Conservation (phyloP, 257 asterid genomes). For the Cynanchum wilfordii region DNA sequence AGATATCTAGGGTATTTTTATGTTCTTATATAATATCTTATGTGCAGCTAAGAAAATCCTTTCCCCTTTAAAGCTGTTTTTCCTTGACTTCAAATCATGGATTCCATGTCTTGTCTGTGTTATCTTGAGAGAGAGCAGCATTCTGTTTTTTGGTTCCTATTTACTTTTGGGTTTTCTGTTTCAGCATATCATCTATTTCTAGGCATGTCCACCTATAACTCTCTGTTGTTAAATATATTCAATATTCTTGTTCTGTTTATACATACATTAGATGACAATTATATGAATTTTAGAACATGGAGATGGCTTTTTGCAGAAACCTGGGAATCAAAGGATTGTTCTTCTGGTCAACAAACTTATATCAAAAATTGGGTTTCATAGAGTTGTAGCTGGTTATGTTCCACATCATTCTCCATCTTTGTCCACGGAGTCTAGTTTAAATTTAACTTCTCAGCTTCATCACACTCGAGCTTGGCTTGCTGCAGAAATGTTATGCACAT, state of each 20-base stretch:
- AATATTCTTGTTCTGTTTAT: background rate
- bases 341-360: slow-evolving; percentile 62
- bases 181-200: background rate
- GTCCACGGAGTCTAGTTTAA: slow-evolving; percentile 29
- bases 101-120: background rate
- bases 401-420: slow-evolving; percentile 35
- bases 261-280: background rate
- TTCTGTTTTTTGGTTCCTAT: background rate
- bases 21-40: background rate
- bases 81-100: background rate
- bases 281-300: slow-evolving; percentile 17
- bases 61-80: background rate
- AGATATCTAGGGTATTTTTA: background rate
- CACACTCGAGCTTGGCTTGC: slow-evolving; percentile 97
- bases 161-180: background rate
- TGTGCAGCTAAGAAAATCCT: background rate
- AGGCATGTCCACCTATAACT: background rate
- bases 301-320: slow-evolving; percentile 46
- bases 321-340: slow-evolving; percentile 48
- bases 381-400: slow-evolving; percentile 55
- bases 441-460: slow-evolving; percentile 31
- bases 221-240: background rate
- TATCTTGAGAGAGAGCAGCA: background rate
- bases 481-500: slow-evolving; percentile 88
- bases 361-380: slow-evolving; percentile 60